Conservation (phyloP, 2,329 filamentous ascomycete genomes). For the Claviceps humidiphila region DNA sequence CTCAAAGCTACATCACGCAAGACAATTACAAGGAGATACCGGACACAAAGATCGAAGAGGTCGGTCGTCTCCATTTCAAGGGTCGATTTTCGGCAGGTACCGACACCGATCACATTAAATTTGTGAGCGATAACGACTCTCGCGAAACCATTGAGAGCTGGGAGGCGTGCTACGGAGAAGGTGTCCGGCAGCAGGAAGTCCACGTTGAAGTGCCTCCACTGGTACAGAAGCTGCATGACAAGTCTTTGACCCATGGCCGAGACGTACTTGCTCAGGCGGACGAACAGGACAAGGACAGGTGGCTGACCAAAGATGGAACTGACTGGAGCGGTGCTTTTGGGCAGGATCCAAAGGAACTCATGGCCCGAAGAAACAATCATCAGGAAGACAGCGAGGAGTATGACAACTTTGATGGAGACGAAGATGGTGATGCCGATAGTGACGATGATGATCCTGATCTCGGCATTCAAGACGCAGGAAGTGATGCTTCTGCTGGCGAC, state of each 20-base stretch:
- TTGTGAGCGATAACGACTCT: conserved; percentile 75
- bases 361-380: conserved; percentile 21
- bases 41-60: conserved; percentile 62
- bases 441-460: conserved; percentile 33
- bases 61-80: conserved; percentile 70
- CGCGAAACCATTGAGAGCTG: conserved; percentile 90
- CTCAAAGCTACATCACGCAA: conserved; percentile 85
- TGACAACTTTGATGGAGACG: conserved; percentile 25
- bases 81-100: conserved; percentile 82
- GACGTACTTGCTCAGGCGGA: conserved; percentile 65
- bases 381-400: conserved; percentile 23
- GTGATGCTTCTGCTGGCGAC: conserved; percentile 12
- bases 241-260: conserved; percentile 64
- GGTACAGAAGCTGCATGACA: conserved; percentile 65
- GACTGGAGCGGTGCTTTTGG: conserved; percentile 86
- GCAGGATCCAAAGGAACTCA: conserved; percentile 48
- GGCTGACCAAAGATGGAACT: conserved; percentile 66
- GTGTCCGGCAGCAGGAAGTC: conserved; percentile 62
- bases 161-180: conserved; percentile 83
- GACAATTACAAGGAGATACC: conserved; percentile 57
- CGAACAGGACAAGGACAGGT: conserved; percentile 60
- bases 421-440: conserved; percentile 20
- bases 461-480: conserved; percentile 44
- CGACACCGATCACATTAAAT: conserved; percentile 70
- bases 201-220: conserved; percentile 58